Evolutionary conservation across 1,139 yeast genomes (phyloP).

Genomic region (Hyphopichia khmerensis): DNA sequence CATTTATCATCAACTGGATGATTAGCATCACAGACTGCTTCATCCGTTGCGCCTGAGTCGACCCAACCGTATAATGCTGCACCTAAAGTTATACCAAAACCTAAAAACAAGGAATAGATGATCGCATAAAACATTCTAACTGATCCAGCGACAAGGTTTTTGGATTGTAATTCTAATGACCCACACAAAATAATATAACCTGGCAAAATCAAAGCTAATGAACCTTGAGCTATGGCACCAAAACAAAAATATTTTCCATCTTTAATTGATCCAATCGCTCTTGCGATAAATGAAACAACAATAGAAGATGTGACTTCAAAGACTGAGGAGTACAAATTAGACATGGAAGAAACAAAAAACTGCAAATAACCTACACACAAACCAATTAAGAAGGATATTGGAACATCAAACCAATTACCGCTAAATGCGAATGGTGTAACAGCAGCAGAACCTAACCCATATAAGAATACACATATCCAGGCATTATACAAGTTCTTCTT

Average conservation of each 20-base stretch:
- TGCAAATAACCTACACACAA: slow-evolving; percentile 80
- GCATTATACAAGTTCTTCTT: slow-evolving; percentile 66
- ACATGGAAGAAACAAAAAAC: slow-evolving; percentile 75
- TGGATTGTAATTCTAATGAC: slow-evolving; percentile 82
- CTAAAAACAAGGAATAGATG: slow-evolving; percentile 83
- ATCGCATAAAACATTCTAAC: slow-evolving; percentile 96
- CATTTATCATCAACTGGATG: slow-evolving; percentile 59
- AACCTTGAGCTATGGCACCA: slow-evolving; percentile 86
- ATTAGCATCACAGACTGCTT: slow-evolving; percentile 53
- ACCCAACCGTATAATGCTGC: slow-evolving; percentile 95
- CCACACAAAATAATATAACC: slow-evolving; percentile 93
- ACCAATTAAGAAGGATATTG: slow-evolving; percentile 80
- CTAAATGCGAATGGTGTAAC: slow-evolving; percentile 90
- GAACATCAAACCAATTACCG: slow-evolving; percentile 88
- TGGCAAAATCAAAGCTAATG: slow-evolving; percentile 85
- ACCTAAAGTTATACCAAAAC: slow-evolving; percentile 92
- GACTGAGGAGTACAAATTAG: slow-evolving; percentile 81
- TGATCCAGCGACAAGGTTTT: slow-evolving; percentile 89
- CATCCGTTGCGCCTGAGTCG: slow-evolving; percentile 67
- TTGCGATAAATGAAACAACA: slow-evolving; percentile 79
- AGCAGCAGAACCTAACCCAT: slow-evolving; percentile 76
- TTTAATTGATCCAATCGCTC: slow-evolving; percentile 84
- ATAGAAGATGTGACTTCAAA: slow-evolving; percentile 90
- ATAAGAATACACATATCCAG: slow-evolving; percentile 76
- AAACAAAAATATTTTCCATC: slow-evolving; percentile 70